Conservation (phyloP, 176 grass and related monocot species). For the Rhynchospora breviuscula region DNA sequence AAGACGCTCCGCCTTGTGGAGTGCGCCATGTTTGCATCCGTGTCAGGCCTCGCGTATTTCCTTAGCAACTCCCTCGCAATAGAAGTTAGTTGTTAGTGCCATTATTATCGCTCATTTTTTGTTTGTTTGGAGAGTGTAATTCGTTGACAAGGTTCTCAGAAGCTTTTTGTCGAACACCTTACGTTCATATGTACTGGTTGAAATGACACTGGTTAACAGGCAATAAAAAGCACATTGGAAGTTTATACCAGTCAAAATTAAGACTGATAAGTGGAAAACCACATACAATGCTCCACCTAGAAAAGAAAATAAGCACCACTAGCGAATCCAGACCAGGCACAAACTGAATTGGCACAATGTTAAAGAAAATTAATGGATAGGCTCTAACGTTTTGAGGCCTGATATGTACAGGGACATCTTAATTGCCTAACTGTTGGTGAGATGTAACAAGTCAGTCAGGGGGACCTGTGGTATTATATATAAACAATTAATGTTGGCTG, state of each 20-base stretch:
- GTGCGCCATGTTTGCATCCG: slow-evolving; percentile 92
- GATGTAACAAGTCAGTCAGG: background rate
- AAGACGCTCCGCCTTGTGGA: slow-evolving; percentile 74
- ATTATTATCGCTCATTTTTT: background rate
- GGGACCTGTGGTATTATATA: background rate
- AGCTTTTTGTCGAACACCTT: slow-evolving; percentile 9
- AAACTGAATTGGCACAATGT: background rate
- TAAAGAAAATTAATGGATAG: background rate
- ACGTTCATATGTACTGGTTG: background rate
- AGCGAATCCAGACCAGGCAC: background rate
- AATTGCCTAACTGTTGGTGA: background rate
- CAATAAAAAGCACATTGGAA: background rate
- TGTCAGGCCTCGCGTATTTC: slow-evolving; percentile 80
- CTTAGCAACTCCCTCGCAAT: slow-evolving; percentile 81
- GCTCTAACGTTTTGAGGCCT: background rate
- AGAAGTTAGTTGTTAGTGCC: slow-evolving; percentile 32
- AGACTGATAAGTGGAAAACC: background rate
- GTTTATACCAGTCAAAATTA: background rate
- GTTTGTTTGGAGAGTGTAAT: background rate
- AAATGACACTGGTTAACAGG: background rate
- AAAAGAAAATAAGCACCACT: background rate
- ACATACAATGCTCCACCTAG: background rate
- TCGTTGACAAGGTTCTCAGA: background rate
- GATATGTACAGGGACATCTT: background rate
- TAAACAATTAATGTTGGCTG: background rate